phyloP scores from a whole-genome alignment of 2,329 filamentous ascomycete species.

The Epichloe brachyelytri region DNA sequence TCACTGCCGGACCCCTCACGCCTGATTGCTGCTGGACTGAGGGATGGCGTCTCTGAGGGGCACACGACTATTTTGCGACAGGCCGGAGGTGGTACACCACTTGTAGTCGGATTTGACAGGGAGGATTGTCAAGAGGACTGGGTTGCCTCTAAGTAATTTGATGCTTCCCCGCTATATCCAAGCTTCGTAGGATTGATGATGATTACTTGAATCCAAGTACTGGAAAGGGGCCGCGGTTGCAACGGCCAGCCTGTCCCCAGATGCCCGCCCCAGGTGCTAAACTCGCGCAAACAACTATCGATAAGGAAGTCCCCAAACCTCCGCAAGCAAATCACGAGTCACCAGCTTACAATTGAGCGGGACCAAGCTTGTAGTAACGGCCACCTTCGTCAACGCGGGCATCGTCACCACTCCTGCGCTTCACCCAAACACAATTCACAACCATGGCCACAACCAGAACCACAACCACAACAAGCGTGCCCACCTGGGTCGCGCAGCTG shows the following conservation, averaged over 20 bases:
- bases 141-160: too few species aligned
- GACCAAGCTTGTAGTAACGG: not conserved
- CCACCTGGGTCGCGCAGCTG: constrained; percentile 75
- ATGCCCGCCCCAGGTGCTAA: not conserved
- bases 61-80: not conserved
- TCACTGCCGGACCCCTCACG: not conserved
- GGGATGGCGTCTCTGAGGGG: not conserved
- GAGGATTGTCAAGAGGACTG: too few species aligned
- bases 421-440: not conserved
- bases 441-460: constrained; percentile 19
- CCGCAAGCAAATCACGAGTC: not conserved
- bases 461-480: constrained; percentile 29
- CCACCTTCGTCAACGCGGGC: not conserved
- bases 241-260: not conserved
- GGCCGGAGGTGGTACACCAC: not conserved
- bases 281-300: not conserved
- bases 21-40: not conserved
- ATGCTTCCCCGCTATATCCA: not conserved
- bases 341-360: too few species aligned
- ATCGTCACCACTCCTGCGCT: not conserved
- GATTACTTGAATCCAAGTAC: not conserved
- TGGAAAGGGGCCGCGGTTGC: constrained; percentile 2
- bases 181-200: not conserved
- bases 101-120: too few species aligned
- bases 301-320: not conserved